Evolutionary conservation across 2,329 filamentous ascomycete species (phyloP).

Genomic region (Madurella fahalii): DNA sequence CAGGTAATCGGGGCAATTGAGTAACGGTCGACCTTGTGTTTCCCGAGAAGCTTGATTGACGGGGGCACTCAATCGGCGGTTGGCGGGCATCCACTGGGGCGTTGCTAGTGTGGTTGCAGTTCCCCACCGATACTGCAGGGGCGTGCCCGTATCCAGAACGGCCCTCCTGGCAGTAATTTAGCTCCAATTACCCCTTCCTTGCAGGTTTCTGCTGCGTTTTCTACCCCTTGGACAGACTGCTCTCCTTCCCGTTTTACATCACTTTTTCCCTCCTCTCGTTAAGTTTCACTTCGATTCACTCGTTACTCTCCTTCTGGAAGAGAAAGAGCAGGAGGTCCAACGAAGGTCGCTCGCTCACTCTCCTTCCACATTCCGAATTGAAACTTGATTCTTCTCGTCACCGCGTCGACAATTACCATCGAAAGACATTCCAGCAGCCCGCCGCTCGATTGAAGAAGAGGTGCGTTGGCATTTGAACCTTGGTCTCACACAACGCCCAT

Average conservation of each 20-base stretch:
- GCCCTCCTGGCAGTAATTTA: slow-evolving; percentile 17
- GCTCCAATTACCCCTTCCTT: slow-evolving; percentile 26
- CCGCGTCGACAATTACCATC: neutral
- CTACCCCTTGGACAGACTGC: slow-evolving; percentile 20
- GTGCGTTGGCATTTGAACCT: slow-evolving; percentile 21
- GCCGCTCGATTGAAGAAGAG: slow-evolving; percentile 20
- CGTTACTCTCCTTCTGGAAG: slow-evolving; percentile 24
- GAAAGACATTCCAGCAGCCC: slow-evolving; percentile 8
- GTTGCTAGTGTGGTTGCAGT: too few species aligned
- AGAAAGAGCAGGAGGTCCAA: slow-evolving; percentile 5
- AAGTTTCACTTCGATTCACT: slow-evolving; percentile 26
- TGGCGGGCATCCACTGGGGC: too few species aligned
- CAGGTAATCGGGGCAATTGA: too few species aligned
- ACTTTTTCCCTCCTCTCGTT: slow-evolving; percentile 20
- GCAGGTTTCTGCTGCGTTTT: slow-evolving; percentile 22
- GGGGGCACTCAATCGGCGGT: too few species aligned
- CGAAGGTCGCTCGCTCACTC: slow-evolving; percentile 5
- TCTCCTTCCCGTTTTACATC: slow-evolving; percentile 23
- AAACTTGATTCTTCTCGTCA: slow-evolving; percentile 1
- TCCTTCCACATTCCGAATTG: slow-evolving; percentile 2
- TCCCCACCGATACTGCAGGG: too few species aligned
- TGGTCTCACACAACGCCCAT: neutral
- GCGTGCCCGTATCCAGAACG: slow-evolving; percentile 10
- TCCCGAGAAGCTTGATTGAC: too few species aligned
- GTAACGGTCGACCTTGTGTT: too few species aligned